Evolutionary conservation across 2,329 filamentous ascomycete species (phyloP), one percentile per base, ranked within the genome.

Genomic region (Esteya vermicola): DNA sequence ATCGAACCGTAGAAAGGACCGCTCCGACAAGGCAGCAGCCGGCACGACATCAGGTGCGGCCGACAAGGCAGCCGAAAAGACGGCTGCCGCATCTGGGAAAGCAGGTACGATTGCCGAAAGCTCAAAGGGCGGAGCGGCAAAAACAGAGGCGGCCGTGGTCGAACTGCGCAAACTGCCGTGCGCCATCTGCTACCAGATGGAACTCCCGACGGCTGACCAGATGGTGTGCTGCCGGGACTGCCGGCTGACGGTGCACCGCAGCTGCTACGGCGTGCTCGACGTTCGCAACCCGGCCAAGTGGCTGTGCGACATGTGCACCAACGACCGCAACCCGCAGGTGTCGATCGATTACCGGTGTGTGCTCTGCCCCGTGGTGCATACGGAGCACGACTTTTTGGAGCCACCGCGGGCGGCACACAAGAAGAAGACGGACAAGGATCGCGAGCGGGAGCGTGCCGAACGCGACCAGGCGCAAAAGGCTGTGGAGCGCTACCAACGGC

Each of bases 331-430:
- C 52, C 86, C 89, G 6, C 78, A 85, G 48, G 80, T 93, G 33
- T 95, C 91, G n/a, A 89, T 93, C 43, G 78, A 81, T 53, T 96
- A 96, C 58, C 83, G 89, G 61, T 98, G 91, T 58, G 81, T 93
- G 37, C 66, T 98, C 26, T 98, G 91, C 54, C 84, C 91, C 13
- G 72, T 94, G 13, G 80, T 85, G 42, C 69, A 75, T 50, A 93
- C 82, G 0, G 78, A 85, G 39, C 78, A 85, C 48, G 85, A 94
- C 46, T 78, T 93, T 49, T 77, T 91, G 47, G 86, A 93, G 54
- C 74, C 81, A 16, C 79, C 86, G 1, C 93, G 84, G 60, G 64
- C 76, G 16, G 75, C 75, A 2, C 77, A 85, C 58, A 96, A 95
- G 70, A 96, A 95, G 63, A 73, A 72, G 58, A 81, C 78, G 0